Conservation (phyloP, 2,329 filamentous ascomycete genomes). For the Penicillium sp. region DNA sequence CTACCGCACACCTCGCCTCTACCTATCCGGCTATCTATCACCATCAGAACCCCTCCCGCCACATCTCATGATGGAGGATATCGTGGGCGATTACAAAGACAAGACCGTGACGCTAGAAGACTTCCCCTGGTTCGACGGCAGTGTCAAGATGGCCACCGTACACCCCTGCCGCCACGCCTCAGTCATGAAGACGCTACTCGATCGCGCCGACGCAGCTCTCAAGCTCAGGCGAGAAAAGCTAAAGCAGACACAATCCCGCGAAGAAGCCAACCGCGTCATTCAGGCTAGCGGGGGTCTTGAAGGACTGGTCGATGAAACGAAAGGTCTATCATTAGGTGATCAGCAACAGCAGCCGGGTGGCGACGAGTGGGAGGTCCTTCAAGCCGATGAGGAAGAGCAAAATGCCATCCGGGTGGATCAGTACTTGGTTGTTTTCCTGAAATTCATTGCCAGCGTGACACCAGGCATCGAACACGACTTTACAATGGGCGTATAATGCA, state of each 20-base stretch:
- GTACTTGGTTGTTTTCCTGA: constrained; percentile 57
- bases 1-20: constrained; percentile 93
- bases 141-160: constrained; percentile 93
- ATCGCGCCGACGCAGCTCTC: constrained; percentile 90
- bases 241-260: constrained; percentile 60
- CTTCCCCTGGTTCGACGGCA: constrained; percentile 90
- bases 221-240: constrained; percentile 87
- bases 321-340: constrained; percentile 63
- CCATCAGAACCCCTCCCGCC: constrained; percentile 81
- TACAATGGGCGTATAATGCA: constrained; percentile 76
- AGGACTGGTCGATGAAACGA: constrained; percentile 81
- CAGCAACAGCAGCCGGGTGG: constrained; percentile 44
- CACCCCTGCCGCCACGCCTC: constrained; percentile 97
- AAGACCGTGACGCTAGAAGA: constrained; percentile 96
- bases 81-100: constrained; percentile 94
- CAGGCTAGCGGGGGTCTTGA: constrained; percentile 66
- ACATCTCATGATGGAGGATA: constrained; percentile 92
- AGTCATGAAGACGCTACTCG: constrained; percentile 97
- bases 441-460: constrained; percentile 85
- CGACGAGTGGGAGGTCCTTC: constrained; percentile 68
- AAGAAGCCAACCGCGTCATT: constrained; percentile 30
- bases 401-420: constrained; percentile 56
- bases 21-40: constrained; percentile 85
- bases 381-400: constrained; percentile 54
- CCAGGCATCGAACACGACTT: constrained; percentile 98